Evolutionary conservation across 208 protist genomes (phyloP).

Genomic region (Entamoeba invadens): DNA sequence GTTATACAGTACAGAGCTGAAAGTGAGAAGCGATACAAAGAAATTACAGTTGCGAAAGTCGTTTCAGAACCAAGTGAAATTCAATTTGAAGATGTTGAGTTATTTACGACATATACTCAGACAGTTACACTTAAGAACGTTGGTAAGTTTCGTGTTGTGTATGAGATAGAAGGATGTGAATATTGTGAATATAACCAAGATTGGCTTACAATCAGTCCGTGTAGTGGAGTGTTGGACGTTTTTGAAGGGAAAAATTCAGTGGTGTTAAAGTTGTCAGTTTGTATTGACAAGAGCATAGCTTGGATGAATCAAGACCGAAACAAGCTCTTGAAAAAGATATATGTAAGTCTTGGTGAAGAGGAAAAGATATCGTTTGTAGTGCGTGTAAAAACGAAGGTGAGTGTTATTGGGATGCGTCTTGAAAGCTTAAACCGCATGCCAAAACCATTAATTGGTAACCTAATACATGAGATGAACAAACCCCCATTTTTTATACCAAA

Average conservation of each 20-base stretch:
- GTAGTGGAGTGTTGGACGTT: background rate
- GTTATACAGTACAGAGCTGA: background rate
- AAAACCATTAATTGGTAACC: background rate
- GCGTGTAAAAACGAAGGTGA: background rate
- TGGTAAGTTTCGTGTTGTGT: background rate
- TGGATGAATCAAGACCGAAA: background rate
- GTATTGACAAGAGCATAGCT: background rate
- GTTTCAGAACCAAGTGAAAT: background rate
- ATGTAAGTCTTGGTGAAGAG: too few species aligned
- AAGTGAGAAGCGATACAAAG: background rate
- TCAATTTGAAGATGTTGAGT: background rate
- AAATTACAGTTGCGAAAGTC: background rate
- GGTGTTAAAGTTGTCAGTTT: background rate
- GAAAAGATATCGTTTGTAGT: background rate
- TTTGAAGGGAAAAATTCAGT: background rate
- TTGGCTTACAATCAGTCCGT: background rate
- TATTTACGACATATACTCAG: background rate
- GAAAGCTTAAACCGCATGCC: background rate
- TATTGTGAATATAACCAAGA: background rate
- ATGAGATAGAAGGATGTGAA: background rate
- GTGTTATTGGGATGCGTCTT: background rate
- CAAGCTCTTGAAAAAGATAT: too few species aligned
- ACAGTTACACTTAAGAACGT: background rate
- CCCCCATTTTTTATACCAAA: background rate
- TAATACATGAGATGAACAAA: background rate